A percentile compares a stretch with the other conserved stretches of the same genome.
These are phyloP conservation scores for Solanum appendiculatum DNA, from an alignment of 257 asterid genomes.

Conservation along the genomic window DNA sequence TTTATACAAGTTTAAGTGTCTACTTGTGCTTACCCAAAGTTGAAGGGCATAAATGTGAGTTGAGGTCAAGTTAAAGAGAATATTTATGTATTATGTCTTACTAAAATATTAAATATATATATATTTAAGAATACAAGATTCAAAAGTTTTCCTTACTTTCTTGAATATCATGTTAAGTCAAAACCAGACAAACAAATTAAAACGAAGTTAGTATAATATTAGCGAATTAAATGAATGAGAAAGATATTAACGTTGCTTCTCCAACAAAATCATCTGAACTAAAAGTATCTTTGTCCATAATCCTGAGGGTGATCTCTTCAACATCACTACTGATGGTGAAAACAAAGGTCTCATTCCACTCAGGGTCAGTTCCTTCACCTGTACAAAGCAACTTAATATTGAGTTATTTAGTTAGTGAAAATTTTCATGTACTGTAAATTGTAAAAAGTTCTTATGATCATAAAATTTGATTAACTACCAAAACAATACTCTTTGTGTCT, in stretches of 20 bases:
- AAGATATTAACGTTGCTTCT: slow-evolving; percentile 57
- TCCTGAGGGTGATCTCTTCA: slow-evolving; percentile 41
- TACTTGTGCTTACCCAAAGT: neutral
- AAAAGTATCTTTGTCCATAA: slow-evolving; percentile 62
- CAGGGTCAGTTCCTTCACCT: slow-evolving; percentile 55
- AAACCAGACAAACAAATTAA: neutral
- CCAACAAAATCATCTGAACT: slow-evolving; percentile 60
- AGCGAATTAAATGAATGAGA: neutral
- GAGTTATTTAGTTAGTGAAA: neutral
- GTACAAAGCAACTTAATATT: neutral
- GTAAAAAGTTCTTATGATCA: too few relatives aligned
- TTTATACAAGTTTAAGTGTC: neutral
- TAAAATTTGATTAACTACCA: neutral
- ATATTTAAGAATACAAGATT: too few relatives aligned
- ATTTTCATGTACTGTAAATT: neutral
- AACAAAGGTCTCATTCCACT: slow-evolving; percentile 84
- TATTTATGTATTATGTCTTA: neutral
- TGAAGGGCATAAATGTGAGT: neutral
- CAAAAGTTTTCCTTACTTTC: neutral
- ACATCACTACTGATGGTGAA: slow-evolving; percentile 42
- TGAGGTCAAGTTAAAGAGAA: neutral
- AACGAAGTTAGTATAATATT: neutral
- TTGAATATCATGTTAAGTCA: neutral
- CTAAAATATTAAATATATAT: too few relatives aligned
- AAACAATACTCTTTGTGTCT: too few relatives aligned